Evolutionary conservation across 2,329 filamentous ascomycete species (phyloP).

Genomic region (Colletotrichum phormii): DNA sequence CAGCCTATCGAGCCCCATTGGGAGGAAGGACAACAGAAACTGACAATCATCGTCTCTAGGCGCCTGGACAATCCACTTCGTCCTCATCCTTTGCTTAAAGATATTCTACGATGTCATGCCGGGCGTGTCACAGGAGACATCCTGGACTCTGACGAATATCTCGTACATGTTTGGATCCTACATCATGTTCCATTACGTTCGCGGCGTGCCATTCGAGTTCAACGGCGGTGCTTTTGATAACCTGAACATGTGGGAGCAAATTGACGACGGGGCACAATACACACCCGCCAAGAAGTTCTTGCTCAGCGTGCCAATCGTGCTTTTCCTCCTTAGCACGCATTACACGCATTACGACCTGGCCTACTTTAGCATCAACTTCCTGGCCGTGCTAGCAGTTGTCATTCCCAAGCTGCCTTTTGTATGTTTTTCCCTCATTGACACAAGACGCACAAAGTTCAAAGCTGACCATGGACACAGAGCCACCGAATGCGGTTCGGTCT

Average conservation of each 20-base stretch:
- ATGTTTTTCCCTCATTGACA: conserved; percentile 55
- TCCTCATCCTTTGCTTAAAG: conserved; percentile 91
- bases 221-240: conserved; percentile 99
- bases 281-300: conserved; percentile 99
- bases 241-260: conserved; percentile 99
- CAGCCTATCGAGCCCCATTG: not conserved
- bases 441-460: conserved; percentile 18
- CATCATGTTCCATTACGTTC: conserved; percentile 99
- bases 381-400: conserved; percentile 91
- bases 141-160: conserved; percentile 98
- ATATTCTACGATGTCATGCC: conserved; percentile 98
- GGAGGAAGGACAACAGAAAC: not conserved
- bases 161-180: conserved; percentile 99
- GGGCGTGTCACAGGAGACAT: conserved; percentile 96
- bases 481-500: conserved; percentile 82
- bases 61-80: conserved; percentile 97
- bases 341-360: conserved; percentile 98
- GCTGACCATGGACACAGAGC: conserved; percentile 64
- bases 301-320: conserved; percentile 89
- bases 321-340: conserved; percentile 97
- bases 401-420: conserved; percentile 97
- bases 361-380: conserved; percentile 97
- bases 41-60: conserved; percentile 62
- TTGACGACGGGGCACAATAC: conserved; percentile 98
- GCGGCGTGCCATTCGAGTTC: conserved; percentile 98